These are phyloP conservation scores for Tolypocladium tropicale DNA, from an alignment of 2,329 filamentous ascomycete genomes.

Conservation along the genomic window DNA sequence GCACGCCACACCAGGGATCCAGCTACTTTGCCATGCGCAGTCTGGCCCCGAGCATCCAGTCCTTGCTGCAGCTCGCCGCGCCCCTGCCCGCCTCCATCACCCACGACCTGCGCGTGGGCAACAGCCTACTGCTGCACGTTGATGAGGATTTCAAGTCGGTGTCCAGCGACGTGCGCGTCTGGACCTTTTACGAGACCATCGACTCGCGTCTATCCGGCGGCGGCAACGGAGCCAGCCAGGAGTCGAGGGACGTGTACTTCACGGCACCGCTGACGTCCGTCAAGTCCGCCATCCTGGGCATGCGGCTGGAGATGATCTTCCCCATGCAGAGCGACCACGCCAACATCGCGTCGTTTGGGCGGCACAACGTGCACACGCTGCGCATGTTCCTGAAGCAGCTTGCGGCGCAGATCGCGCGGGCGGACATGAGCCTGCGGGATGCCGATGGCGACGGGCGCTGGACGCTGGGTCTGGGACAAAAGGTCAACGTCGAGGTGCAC, in stretches of 20 bases:
- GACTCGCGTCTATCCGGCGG: conserved; percentile 43
- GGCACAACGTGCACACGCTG: conserved; percentile 37
- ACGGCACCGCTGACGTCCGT: conserved; percentile 49
- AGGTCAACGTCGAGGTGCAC: conserved; percentile 43
- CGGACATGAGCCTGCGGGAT: conserved; percentile 18
- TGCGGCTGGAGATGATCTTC: conserved; percentile 40
- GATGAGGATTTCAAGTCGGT: conserved; percentile 47
- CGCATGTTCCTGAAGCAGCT: conserved; percentile 26
- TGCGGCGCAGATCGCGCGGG: conserved; percentile 19
- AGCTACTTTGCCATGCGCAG: conserved; percentile 50
- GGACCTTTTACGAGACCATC: conserved; percentile 54
- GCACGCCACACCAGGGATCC: conserved; percentile 51
- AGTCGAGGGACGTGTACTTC: conserved; percentile 39
- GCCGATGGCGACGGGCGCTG: conserved; percentile 23
- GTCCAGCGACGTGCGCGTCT: conserved; percentile 47
- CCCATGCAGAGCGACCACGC: conserved; percentile 45
- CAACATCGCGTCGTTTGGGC: conserved; percentile 43
- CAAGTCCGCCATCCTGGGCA: conserved; percentile 41
- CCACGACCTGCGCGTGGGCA: conserved; percentile 38
- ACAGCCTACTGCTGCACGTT: conserved; percentile 34
- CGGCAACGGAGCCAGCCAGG: neutral
- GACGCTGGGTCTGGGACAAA: conserved; percentile 37
- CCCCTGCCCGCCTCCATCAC: conserved; percentile 41
- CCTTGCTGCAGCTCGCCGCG: conserved; percentile 38
- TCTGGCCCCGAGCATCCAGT: conserved; percentile 43